These are phyloP conservation scores for Eucalyptus sp. DNA, from an alignment of 345 rosid species.

Conservation along the genomic window DNA sequence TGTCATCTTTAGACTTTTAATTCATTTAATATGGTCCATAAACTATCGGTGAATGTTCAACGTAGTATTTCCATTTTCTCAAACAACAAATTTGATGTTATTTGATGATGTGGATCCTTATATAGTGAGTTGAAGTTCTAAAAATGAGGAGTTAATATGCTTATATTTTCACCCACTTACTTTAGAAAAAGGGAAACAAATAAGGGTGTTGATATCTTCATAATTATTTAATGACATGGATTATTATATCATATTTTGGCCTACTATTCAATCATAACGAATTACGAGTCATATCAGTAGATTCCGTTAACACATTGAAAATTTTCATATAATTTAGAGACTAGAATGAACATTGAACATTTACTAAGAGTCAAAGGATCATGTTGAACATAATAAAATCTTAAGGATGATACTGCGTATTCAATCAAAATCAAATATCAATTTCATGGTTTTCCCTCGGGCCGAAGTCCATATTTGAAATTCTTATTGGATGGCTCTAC, in stretches of 20 bases:
- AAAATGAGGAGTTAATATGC: neutral
- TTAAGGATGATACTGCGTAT: too few species aligned
- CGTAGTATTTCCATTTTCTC: neutral
- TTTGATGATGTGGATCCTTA: neutral
- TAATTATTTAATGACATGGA: neutral
- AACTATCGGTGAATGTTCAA: neutral
- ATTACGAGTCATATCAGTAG: neutral
- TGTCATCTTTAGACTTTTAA: neutral
- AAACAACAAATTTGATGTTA: neutral
- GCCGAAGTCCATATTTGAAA: neutral
- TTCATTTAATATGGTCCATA: fast-evolving
- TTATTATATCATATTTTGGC: neutral
- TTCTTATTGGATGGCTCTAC: neutral
- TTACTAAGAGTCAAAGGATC: neutral
- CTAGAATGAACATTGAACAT: neutral
- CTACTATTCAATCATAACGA: too few species aligned
- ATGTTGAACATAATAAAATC: too few species aligned
- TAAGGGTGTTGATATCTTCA: neutral
- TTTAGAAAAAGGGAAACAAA: neutral
- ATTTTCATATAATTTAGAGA: neutral
- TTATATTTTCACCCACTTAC: neutral
- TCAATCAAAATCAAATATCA: neutral
- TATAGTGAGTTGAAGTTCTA: fast-evolving
- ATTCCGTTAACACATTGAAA: neutral
- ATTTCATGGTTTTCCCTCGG: neutral